These are phyloP conservation scores for Apophysomyces ossiformis DNA, from an alignment of 371 early-diverging fungal species.

Conservation along the genomic window DNA sequence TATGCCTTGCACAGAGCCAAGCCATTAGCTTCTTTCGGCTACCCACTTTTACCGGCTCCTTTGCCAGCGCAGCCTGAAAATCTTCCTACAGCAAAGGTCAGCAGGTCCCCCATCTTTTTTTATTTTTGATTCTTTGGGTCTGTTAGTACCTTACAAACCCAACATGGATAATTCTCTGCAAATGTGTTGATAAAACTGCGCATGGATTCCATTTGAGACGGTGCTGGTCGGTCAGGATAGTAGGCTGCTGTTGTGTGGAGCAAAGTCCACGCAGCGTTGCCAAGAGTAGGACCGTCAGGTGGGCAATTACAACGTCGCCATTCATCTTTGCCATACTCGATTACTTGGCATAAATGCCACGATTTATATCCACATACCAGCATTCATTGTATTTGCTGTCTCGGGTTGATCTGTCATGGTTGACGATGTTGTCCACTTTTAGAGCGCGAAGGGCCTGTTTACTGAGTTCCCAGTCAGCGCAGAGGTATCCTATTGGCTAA, in stretches of 20 bases:
- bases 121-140: neutral
- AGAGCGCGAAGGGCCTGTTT: neutral
- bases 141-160: constrained; percentile 70
- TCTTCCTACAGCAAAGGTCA: constrained; percentile 54
- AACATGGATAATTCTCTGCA: constrained; percentile 95
- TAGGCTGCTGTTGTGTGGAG: constrained; percentile 98
- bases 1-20: constrained; percentile 98
- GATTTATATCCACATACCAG: neutral
- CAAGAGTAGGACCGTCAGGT: constrained; percentile 87
- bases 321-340: constrained; percentile 21
- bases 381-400: neutral
- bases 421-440: neutral
- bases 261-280: constrained; percentile 95
- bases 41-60: constrained; percentile 84
- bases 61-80: constrained; percentile 71
- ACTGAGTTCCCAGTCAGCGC: no score
- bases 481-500: no score
- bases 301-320: constrained; percentile 76
- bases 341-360: neutral
- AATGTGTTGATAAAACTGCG: constrained; percentile 72
- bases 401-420: neutral
- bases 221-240: constrained; percentile 90
- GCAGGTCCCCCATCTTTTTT: neutral
- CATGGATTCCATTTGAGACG: constrained; percentile 79
- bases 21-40: constrained; percentile 73